Conservation (phyloP, 495 filamentous ascomycete genomes). For the Delitschia confertaspora region DNA sequence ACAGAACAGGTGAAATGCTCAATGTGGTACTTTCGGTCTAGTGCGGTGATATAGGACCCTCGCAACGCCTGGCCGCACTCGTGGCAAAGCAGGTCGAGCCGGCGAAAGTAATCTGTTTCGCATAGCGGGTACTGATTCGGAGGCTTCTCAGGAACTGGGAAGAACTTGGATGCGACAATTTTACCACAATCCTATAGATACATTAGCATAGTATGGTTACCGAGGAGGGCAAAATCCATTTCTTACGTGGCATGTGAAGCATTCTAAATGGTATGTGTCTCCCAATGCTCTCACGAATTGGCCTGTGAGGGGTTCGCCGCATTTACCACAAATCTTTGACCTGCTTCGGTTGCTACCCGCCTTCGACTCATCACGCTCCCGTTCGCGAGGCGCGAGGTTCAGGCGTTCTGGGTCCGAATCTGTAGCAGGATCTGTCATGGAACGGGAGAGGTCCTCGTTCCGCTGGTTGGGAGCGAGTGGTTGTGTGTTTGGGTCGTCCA, state of each 20-base stretch:
- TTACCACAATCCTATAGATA: constrained; percentile 75
- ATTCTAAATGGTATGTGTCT: constrained; percentile 92
- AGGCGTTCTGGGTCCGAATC: constrained; percentile 1
- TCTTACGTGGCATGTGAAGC: constrained; percentile 92
- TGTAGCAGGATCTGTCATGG: constrained; percentile 10
- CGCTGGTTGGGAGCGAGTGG: constrained; percentile 6
- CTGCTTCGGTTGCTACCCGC: constrained; percentile 26
- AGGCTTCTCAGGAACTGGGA: constrained; percentile 85
- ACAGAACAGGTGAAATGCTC: constrained; percentile 98
- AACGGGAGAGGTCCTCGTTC: neutral
- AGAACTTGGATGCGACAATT: constrained; percentile 97
- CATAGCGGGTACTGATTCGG: constrained; percentile 89
- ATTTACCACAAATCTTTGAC: constrained; percentile 73
- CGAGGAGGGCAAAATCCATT: constrained; percentile 6
- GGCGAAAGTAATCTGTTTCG: constrained; percentile 95
- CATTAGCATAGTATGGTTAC: too few species aligned
- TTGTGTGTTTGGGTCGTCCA: constrained; percentile 4
- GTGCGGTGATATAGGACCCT: constrained; percentile 95
- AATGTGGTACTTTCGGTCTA: constrained; percentile 97
- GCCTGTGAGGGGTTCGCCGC: constrained; percentile 72
- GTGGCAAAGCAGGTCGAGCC: constrained; percentile 82
- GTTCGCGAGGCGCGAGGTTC: neutral
- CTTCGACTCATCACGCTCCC: constrained; percentile 9
- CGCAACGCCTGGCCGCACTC: constrained; percentile 88
- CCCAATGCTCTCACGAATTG: constrained; percentile 92